Evolutionary conservation across 768 basidiomycete species (phyloP).

Genomic region (Favolaschia claudopus): DNA sequence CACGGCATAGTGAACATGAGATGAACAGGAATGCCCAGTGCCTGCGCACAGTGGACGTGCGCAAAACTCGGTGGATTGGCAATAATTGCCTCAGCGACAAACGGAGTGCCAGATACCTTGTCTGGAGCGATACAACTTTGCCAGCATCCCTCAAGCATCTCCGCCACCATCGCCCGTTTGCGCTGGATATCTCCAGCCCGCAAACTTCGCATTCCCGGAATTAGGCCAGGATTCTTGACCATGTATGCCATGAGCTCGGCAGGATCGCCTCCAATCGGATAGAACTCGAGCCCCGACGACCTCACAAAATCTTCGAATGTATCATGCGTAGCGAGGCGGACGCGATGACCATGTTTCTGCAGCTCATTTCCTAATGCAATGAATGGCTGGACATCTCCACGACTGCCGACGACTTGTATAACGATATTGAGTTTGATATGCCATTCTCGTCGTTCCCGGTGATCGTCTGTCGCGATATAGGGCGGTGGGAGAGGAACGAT

Average conservation of each 20-base stretch:
- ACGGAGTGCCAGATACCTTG: slow-evolving; percentile 37
- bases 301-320: slow-evolving; percentile 50
- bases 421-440: slow-evolving; percentile 26
- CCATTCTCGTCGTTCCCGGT: slow-evolving; percentile 11
- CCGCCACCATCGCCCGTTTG: slow-evolving; percentile 50
- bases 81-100: slow-evolving; percentile 56
- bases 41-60: slow-evolving; percentile 55
- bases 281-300: slow-evolving; percentile 48
- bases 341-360: slow-evolving; percentile 45
- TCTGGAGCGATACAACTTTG: slow-evolving; percentile 45
- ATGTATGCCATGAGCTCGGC: slow-evolving; percentile 57
- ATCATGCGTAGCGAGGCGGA: slow-evolving; percentile 53
- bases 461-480: background rate
- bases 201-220: slow-evolving; percentile 49
- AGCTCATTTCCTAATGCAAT: slow-evolving; percentile 49
- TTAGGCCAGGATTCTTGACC: slow-evolving; percentile 56
- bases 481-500: slow-evolving; percentile 12
- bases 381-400: slow-evolving; percentile 56
- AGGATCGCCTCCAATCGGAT: slow-evolving; percentile 53
- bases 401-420: slow-evolving; percentile 27
- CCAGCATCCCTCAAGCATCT: slow-evolving; percentile 53
- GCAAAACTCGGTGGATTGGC: slow-evolving; percentile 58
- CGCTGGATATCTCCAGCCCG: slow-evolving; percentile 50
- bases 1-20: slow-evolving; percentile 27
- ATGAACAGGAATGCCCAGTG: slow-evolving; percentile 46